A percentile compares a stretch with the other conserved stretches of the same genome.
Conservation (phyloP, 768 basidiomycete genomes). For the Mycena alexandri region DNA sequence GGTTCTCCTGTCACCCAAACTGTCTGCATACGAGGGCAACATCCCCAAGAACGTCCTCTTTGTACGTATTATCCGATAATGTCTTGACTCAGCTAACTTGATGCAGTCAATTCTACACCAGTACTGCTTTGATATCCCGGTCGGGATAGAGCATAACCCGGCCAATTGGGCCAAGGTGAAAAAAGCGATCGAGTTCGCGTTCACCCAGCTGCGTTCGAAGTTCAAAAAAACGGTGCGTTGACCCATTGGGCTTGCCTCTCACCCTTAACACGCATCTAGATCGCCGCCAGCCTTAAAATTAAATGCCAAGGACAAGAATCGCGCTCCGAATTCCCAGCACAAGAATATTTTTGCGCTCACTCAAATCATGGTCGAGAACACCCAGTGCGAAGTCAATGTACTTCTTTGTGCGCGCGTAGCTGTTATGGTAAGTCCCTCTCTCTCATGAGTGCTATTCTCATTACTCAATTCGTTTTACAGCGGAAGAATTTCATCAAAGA, state of each 20-base stretch:
- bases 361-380: background rate
- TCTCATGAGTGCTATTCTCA: too few species aligned
- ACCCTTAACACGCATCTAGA: background rate
- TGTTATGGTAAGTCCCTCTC: too few species aligned
- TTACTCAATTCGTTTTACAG: too few species aligned
- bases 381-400: too few species aligned
- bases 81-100: too few species aligned
- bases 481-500: too few species aligned
- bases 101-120: background rate
- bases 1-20: background rate
- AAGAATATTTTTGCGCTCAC: slow-evolving; percentile 12
- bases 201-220: too few species aligned
- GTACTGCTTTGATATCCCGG: slow-evolving; percentile 7
- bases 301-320: background rate
- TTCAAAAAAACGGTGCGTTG: slow-evolving; percentile 1
- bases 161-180: slow-evolving; percentile 10
- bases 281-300: background rate
- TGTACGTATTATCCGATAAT: background rate
- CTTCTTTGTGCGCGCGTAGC: slow-evolving; percentile 9
- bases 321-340: background rate
- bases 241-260: background rate
- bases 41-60: slow-evolving; percentile 2
- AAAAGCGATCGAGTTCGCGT: slow-evolving; percentile 1
- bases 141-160: slow-evolving; percentile 6
- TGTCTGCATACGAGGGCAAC: slow-evolving; percentile 14